Conservation (phyloP, 441 rosid genomes). For the Adansonia gregorii region DNA sequence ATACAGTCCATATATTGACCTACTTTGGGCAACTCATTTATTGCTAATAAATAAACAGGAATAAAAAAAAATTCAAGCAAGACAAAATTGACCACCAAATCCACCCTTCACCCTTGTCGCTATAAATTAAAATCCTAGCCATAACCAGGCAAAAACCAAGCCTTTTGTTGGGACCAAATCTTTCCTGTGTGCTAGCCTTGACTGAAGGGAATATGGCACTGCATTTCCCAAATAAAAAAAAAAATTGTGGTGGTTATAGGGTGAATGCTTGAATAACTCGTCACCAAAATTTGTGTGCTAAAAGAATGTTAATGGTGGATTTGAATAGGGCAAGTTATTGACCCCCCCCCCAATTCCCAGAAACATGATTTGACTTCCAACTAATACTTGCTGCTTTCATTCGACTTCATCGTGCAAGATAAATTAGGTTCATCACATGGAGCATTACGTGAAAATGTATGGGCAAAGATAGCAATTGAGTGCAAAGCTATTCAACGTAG, state of each 20-base stretch:
- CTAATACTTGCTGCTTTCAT: background rate
- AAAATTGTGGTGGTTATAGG: background rate
- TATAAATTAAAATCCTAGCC: background rate
- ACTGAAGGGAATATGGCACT: background rate
- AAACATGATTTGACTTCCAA: background rate
- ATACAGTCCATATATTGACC: too few species aligned
- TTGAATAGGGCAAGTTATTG: background rate
- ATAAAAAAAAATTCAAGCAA: background rate
- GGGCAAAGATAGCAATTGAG: background rate
- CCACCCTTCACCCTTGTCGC: background rate
- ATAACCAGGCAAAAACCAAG: background rate
- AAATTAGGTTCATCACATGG: background rate
- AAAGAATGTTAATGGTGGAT: background rate
- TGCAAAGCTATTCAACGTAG: too few species aligned
- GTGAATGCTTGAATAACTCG: background rate
- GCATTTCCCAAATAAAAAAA: background rate
- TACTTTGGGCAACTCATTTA: background rate
- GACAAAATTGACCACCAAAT: background rate
- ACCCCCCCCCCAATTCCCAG: too few species aligned
- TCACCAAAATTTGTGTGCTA: background rate
- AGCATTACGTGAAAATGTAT: background rate
- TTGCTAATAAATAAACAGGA: background rate
- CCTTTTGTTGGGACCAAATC: slow-evolving; percentile 7
- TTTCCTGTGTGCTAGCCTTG: background rate
- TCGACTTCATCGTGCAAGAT: background rate